Percentiles rank a stretch among this genome's conserved stretches.
These are phyloP conservation scores for Tilletia walkeri DNA, from an alignment of 1,284 basidiomycete genomes.

Conservation along the genomic window DNA sequence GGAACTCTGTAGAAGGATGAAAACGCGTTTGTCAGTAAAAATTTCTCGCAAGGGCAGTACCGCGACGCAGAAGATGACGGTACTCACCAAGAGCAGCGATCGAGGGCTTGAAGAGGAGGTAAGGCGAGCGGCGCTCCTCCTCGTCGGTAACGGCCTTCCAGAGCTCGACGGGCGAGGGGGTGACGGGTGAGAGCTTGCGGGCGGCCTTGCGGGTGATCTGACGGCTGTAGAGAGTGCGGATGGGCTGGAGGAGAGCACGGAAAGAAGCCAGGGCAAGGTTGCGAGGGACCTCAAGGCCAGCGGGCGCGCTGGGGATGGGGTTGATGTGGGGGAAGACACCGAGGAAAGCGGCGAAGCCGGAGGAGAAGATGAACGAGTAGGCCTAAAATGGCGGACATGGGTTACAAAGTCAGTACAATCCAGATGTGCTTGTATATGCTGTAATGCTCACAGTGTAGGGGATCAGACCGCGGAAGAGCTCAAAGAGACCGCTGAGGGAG, in stretches of 20 bases:
- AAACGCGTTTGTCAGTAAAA: not conserved
- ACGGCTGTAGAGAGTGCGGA: constrained; percentile 16
- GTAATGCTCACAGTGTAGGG: not conserved
- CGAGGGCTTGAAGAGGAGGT: constrained; percentile 16
- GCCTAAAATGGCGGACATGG: too few relatives aligned
- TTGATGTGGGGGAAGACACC: constrained; percentile 12
- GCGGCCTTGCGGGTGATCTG: constrained; percentile 17
- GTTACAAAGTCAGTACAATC: not conserved
- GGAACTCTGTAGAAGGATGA: not conserved
- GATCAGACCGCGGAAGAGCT: constrained; percentile 16
- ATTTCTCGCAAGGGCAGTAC: too few relatives aligned
- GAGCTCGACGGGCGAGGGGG: constrained; percentile 2
- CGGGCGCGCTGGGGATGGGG: constrained; percentile 13
- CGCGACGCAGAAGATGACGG: too few relatives aligned
- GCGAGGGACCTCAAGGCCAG: constrained; percentile 5
- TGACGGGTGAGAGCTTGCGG: constrained; percentile 13
- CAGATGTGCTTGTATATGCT: not conserved
- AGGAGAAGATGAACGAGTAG: constrained; percentile 17
- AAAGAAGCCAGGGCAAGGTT: constrained; percentile 16
- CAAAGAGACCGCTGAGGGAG: not conserved
- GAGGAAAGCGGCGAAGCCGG: constrained; percentile 14
- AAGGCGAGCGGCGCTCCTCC: constrained; percentile 17
- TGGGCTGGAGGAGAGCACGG: constrained; percentile 16
- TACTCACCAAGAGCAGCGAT: constrained; percentile 7
- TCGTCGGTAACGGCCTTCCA: constrained; percentile 13